Percentiles rank a stretch among this genome's conserved stretches.
These are phyloP conservation scores for Dentipellis fragilis DNA, from an alignment of 768 basidiomycete genomes.

Conservation along the genomic window DNA sequence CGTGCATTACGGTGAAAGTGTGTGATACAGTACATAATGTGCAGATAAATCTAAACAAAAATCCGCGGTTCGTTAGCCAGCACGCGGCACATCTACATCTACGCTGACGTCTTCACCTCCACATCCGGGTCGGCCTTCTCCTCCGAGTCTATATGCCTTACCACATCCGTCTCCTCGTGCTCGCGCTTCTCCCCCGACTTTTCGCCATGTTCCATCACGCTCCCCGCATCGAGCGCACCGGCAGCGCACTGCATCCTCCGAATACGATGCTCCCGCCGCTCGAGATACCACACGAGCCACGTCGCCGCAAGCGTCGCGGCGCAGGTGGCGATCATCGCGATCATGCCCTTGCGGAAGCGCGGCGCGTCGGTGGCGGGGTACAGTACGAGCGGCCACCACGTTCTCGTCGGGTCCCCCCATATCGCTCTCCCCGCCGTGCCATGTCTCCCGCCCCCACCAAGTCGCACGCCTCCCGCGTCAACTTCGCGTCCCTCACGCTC, in stretches of 20 bases:
- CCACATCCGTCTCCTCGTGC: not conserved
- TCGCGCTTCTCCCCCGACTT: not conserved
- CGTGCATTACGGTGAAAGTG: too few relatives aligned
- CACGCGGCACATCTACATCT: too few relatives aligned
- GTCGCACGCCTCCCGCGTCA: conserved; percentile 33
- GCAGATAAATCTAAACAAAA: too few relatives aligned
- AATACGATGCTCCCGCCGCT: conserved; percentile 26
- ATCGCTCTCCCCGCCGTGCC: conserved; percentile 17
- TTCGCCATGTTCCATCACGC: too few relatives aligned
- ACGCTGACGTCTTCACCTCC: too few relatives aligned
- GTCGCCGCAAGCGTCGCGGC: conserved; percentile 47
- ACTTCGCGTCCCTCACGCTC: conserved; percentile 63
- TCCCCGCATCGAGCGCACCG: not conserved
- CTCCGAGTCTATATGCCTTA: not conserved
- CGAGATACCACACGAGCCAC: conserved; percentile 46
- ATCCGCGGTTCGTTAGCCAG: too few relatives aligned
- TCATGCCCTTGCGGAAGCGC: conserved; percentile 56
- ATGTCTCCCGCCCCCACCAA: conserved; percentile 21
- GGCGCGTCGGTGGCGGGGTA: conserved; percentile 71
- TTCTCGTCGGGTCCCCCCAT: not conserved
- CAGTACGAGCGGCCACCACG: conserved; percentile 60
- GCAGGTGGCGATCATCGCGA: conserved; percentile 52
- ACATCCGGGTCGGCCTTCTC: not conserved
- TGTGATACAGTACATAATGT: too few relatives aligned
- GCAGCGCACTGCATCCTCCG: not conserved